These are phyloP conservation scores for Nectriaceae sp. DNA, from an alignment of 2,329 filamentous ascomycete species.

Conservation along the genomic window DNA sequence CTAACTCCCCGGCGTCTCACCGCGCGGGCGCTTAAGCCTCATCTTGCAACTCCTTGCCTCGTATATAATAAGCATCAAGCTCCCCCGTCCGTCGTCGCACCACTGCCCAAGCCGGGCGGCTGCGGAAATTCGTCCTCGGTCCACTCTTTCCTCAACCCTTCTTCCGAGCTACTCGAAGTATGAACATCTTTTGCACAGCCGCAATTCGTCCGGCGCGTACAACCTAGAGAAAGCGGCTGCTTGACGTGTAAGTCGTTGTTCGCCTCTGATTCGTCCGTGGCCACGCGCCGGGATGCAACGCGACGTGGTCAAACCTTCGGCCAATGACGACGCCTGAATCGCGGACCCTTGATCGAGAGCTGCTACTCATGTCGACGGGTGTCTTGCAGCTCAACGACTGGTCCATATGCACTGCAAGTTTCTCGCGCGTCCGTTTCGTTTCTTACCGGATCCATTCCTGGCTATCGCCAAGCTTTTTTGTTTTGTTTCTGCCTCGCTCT, in stretches of 20 bases:
- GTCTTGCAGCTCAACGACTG: not conserved
- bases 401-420: not conserved
- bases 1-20: not conserved
- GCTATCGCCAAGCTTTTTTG: not conserved
- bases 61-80: not conserved
- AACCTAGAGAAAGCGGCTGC: not conserved
- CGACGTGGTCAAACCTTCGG: not conserved
- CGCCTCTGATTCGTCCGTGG: not conserved
- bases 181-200: not conserved
- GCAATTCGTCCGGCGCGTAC: not conserved
- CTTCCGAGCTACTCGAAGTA: not conserved
- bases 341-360: not conserved
- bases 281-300: not conserved
- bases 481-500: not conserved
- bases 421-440: not conserved
- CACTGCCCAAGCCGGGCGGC: conserved; percentile 3
- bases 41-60: not conserved
- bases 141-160: not conserved
- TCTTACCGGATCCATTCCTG: not conserved
- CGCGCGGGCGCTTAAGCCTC: not conserved
- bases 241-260: not conserved
- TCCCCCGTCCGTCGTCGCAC: not conserved
- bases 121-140: conserved; percentile 8
- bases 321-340: not conserved
- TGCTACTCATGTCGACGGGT: no score